These are phyloP conservation scores for Penicillium coffeae DNA, from an alignment of 495 filamentous ascomycete species.

Conservation along the genomic window DNA sequence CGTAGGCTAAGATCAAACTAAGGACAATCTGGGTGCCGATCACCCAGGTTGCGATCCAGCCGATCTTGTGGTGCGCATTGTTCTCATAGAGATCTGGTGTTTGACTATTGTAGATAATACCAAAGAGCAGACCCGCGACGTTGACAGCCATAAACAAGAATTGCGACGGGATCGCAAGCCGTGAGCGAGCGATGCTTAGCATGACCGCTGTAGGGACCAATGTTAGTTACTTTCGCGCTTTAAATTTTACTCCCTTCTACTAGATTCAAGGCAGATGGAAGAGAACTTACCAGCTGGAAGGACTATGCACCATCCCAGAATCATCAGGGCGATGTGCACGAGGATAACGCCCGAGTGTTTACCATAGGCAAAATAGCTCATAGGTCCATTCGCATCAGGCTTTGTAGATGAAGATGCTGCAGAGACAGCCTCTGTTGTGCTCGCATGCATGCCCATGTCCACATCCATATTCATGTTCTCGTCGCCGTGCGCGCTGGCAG, in stretches of 20 bases:
- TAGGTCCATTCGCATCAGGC: constrained; percentile 19
- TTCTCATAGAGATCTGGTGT: constrained; percentile 87
- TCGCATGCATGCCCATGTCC: constrained; percentile 30
- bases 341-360: constrained; percentile 66
- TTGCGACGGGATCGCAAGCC: constrained; percentile 68
- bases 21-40: constrained; percentile 65
- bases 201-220: constrained; percentile 58
- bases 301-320: constrained; percentile 75
- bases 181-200: constrained; percentile 78
- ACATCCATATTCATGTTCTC: constrained; percentile 35
- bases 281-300: constrained; percentile 68
- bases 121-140: constrained; percentile 64
- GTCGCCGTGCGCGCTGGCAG: constrained; percentile 35
- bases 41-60: constrained; percentile 79
- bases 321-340: constrained; percentile 77
- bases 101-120: constrained; percentile 71
- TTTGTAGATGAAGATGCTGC: constrained; percentile 1
- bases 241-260: too few relatives aligned
- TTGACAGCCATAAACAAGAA: constrained; percentile 72
- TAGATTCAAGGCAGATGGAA: neutral
- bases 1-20: constrained; percentile 56
- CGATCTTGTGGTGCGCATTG: constrained; percentile 84
- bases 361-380: constrained; percentile 73
- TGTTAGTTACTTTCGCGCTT: neutral
- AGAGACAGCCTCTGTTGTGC: constrained; percentile 29